phyloP scores from a whole-genome alignment of 768 basidiomycete species.

The Suillus brevipes region DNA sequence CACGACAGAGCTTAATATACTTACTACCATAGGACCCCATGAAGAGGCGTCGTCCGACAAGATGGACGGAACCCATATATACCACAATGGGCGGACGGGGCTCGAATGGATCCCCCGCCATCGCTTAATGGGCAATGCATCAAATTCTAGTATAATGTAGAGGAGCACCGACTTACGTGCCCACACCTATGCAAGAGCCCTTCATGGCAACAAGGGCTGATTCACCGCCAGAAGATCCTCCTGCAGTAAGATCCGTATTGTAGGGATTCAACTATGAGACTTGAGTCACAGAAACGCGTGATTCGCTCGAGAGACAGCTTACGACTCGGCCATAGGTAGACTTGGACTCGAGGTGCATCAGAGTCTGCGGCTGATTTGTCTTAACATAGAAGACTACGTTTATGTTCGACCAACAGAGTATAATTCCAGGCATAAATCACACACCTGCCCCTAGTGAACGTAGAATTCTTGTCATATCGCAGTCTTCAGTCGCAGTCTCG shows the following conservation, averaged over 20 bases:
- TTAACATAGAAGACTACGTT: constrained; percentile 42
- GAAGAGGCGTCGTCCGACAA: constrained; percentile 31
- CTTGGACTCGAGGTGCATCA: constrained; percentile 40
- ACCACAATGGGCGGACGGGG: constrained; percentile 37
- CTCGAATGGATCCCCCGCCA: constrained; percentile 41
- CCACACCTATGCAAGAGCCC: constrained; percentile 46
- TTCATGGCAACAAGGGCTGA: constrained; percentile 47
- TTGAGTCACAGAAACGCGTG: neutral
- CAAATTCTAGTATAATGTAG: neutral
- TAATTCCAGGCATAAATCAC: neutral
- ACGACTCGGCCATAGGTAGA: constrained; percentile 37
- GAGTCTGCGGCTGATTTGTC: constrained; percentile 44
- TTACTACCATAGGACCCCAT: constrained; percentile 19
- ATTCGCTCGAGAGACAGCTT: neutral
- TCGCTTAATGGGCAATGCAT: constrained; percentile 16
- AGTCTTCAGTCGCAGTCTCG: constrained; percentile 27
- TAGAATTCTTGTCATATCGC: constrained; percentile 35
- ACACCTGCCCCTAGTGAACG: constrained; percentile 44
- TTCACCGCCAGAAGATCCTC: constrained; percentile 58
- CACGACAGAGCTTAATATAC: constrained; percentile 2
- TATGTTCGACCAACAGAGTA: constrained; percentile 10
- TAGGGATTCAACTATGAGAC: constrained; percentile 41
- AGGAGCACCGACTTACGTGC: constrained; percentile 31
- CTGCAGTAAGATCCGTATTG: constrained; percentile 43
- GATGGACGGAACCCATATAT: constrained; percentile 44